Percentiles rank a stretch among this genome's conserved stretches.
phyloP scores from a whole-genome alignment of 345 rosid genomes.

The Eucalyptus victrix region DNA sequence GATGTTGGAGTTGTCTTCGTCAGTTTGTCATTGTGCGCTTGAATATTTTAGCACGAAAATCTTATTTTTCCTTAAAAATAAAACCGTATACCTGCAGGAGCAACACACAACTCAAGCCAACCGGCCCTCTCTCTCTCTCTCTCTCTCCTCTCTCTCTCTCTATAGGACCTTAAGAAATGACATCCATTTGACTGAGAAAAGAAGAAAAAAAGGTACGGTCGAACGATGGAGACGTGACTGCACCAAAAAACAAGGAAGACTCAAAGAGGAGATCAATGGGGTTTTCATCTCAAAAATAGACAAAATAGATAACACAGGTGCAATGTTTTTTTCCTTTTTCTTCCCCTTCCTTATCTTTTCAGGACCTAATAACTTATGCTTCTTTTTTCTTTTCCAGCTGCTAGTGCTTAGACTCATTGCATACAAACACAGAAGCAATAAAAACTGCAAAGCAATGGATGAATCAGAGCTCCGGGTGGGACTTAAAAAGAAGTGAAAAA shows the following conservation, averaged over 20 bases:
- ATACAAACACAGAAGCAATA: background rate
- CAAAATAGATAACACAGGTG: background rate
- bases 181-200: conserved; percentile 39
- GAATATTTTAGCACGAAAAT: background rate
- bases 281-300: background rate
- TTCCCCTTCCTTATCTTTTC: background rate
- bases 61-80: background rate
- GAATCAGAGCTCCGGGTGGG: background rate
- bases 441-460: background rate
- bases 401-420: background rate
- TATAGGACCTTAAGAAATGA: background rate
- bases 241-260: conserved; percentile 1
- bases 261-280: background rate
- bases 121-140: background rate
- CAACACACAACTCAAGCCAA: background rate
- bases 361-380: background rate
- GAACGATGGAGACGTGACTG: conserved; percentile 45
- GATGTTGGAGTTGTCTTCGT: background rate
- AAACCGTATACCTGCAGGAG: background rate
- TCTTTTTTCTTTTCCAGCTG: background rate
- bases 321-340: background rate
- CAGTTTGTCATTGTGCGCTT: background rate
- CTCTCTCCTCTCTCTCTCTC: background rate
- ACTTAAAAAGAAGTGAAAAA: conserved; percentile 1
- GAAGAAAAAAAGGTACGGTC: conserved; percentile 19